Conservation (phyloP, 345 rosid genomes). For the Sonneratia alba region DNA sequence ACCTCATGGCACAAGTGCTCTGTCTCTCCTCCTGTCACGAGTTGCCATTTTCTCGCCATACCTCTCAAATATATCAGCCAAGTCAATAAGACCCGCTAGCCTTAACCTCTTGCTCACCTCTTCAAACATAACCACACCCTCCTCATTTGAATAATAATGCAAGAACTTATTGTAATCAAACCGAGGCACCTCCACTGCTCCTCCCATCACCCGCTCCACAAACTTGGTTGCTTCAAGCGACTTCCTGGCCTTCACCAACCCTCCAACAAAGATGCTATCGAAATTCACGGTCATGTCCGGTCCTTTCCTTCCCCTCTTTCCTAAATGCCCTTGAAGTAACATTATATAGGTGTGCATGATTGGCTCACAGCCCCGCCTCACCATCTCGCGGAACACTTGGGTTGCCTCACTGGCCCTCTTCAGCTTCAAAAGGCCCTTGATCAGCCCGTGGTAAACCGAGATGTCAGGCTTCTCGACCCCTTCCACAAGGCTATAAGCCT, state of each 20-base stretch:
- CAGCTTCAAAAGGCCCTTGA: constrained; percentile 59
- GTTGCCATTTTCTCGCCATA: constrained; percentile 86
- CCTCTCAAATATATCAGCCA: constrained; percentile 73
- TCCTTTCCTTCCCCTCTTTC: constrained; percentile 86
- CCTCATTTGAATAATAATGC: constrained; percentile 68
- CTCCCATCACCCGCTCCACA: constrained; percentile 54
- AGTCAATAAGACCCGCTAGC: constrained; percentile 58
- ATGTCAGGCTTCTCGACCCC: constrained; percentile 49
- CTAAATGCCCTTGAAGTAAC: constrained; percentile 83
- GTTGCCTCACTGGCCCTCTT: constrained; percentile 63
- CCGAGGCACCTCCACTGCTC: constrained; percentile 70
- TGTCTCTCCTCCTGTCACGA: constrained; percentile 62
- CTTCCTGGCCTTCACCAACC: constrained; percentile 81
- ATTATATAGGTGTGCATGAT: constrained; percentile 82
- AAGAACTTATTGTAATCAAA: constrained; percentile 82
- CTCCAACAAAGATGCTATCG: constrained; percentile 77
- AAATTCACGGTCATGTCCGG: constrained; percentile 60
- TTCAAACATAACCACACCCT: constrained; percentile 62
- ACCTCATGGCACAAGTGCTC: constrained; percentile 12
- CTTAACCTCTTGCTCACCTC: constrained; percentile 56
- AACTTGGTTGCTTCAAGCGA: constrained; percentile 63
- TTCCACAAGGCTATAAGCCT: constrained; percentile 37
- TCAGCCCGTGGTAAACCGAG: constrained; percentile 52
- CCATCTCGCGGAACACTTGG: constrained; percentile 70
- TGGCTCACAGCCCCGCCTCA: constrained; percentile 70